Evolutionary conservation across 2,329 filamentous ascomycete genomes (phyloP).

Genomic region (Beauveria asiatica): DNA sequence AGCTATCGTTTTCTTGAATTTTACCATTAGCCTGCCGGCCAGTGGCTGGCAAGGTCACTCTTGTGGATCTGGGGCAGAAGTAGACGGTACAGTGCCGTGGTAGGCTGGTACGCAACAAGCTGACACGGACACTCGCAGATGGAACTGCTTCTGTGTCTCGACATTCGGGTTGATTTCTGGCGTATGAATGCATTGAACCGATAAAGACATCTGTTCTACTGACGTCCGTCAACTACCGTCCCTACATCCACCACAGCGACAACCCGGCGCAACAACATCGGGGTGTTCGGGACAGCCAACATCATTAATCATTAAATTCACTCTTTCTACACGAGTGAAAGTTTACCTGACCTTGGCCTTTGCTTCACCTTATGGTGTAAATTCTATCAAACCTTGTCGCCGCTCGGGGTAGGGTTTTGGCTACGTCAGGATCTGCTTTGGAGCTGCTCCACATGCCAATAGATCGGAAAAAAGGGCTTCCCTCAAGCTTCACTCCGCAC

Average conservation of each 20-base stretch:
- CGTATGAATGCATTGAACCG: background rate
- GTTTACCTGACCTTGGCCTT: too few species aligned
- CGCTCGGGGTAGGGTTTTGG: background rate
- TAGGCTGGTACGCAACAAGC: background rate
- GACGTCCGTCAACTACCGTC: too few species aligned
- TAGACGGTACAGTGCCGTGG: background rate
- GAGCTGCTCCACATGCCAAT: background rate
- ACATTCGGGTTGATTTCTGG: background rate
- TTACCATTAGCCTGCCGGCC: background rate
- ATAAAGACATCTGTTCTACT: too few species aligned
- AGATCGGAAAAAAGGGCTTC: background rate
- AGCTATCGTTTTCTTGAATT: background rate
- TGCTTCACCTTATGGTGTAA: too few species aligned
- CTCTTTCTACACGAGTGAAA: too few species aligned
- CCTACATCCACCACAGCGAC: too few species aligned
- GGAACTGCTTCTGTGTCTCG: background rate
- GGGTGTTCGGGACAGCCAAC: too few species aligned
- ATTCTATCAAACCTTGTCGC: too few species aligned
- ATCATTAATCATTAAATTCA: too few species aligned
- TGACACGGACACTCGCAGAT: background rate
- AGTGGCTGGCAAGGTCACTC: background rate
- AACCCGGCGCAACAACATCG: too few species aligned
- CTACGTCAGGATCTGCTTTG: background rate
- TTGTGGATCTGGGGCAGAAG: background rate
- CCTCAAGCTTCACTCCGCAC: background rate